These are phyloP conservation scores for Dendryphion nanum DNA, from an alignment of 2,329 filamentous ascomycete species.

Conservation along the genomic window DNA sequence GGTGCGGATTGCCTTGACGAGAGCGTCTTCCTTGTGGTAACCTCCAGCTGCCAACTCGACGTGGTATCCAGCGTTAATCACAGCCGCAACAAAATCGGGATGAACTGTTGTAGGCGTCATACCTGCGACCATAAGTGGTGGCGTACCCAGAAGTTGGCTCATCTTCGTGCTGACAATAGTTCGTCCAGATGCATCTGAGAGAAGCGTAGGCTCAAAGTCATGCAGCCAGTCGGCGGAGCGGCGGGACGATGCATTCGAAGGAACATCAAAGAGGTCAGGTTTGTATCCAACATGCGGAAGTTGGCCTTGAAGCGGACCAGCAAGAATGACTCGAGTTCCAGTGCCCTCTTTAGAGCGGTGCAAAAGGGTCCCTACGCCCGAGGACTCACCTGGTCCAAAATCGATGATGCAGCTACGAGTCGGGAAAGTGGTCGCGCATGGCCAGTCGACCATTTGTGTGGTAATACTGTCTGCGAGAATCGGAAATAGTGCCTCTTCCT, in stretches of 20 bases:
- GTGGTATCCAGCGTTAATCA: slow-evolving; percentile 94
- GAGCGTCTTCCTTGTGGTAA: slow-evolving; percentile 78
- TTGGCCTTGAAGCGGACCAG: slow-evolving; percentile 10
- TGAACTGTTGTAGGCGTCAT: slow-evolving; percentile 91
- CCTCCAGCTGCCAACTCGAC: slow-evolving; percentile 88
- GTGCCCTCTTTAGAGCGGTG: slow-evolving; percentile 14
- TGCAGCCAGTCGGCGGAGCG: slow-evolving; percentile 11
- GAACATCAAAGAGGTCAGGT: slow-evolving; percentile 12
- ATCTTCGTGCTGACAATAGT: slow-evolving; percentile 49
- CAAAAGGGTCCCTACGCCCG: slow-evolving; percentile 17
- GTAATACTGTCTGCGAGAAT: slow-evolving; percentile 15
- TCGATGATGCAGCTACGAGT: slow-evolving; percentile 17
- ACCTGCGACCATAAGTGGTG: slow-evolving; percentile 85
- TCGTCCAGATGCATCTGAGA: slow-evolving; percentile 8
- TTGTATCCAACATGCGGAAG: slow-evolving; percentile 15
- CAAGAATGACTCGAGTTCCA: slow-evolving; percentile 16
- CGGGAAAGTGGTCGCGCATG: slow-evolving; percentile 12
- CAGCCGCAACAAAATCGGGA: slow-evolving; percentile 88
- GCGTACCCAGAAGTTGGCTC: slow-evolving; percentile 79
- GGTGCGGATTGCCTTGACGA: slow-evolving; percentile 80
- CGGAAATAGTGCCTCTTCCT: slow-evolving; percentile 14
- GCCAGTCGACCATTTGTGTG: slow-evolving; percentile 18
- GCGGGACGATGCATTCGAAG: slow-evolving; percentile 5
- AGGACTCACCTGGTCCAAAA: slow-evolving; percentile 20
- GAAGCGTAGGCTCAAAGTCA: slow-evolving; percentile 10